phyloP scores from a whole-genome alignment of 352 stramenopile genomes.

The Globisporangium acanthophoron region DNA sequence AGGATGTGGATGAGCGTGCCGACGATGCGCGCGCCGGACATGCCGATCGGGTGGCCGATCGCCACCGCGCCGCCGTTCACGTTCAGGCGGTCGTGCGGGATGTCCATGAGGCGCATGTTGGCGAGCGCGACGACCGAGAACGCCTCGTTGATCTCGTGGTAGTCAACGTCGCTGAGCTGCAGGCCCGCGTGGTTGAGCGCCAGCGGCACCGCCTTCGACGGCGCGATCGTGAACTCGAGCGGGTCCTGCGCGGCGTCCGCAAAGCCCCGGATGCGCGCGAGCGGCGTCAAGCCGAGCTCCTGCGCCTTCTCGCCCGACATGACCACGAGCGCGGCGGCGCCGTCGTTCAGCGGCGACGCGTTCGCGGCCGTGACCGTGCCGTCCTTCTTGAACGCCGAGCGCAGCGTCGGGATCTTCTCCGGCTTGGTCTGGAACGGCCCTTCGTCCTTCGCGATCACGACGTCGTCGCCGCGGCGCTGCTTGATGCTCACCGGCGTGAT shows the following conservation, averaged over 20 bases:
- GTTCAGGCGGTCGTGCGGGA: constrained; percentile 93
- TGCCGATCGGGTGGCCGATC: constrained; percentile 79
- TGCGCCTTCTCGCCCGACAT: constrained; percentile 91
- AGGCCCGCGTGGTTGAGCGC: constrained; percentile 91
- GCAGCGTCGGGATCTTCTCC: constrained; percentile 89
- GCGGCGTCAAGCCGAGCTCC: constrained; percentile 66
- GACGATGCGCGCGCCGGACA: constrained; percentile 92
- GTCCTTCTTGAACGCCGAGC: constrained; percentile 94
- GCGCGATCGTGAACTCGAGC: constrained; percentile 95
- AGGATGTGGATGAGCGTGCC: constrained; percentile 94
- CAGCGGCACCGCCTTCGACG: constrained; percentile 91
- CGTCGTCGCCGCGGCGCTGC: constrained; percentile 41
- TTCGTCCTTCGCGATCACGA: constrained; percentile 89
- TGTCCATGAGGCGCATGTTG: constrained; percentile 93
- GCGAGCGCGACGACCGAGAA: constrained; percentile 96
- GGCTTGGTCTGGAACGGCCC: constrained; percentile 89
- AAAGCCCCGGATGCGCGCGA: constrained; percentile 79
- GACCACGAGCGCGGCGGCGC: constrained; percentile 93
- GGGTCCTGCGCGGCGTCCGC: constrained; percentile 85
- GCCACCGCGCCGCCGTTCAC: constrained; percentile 93
- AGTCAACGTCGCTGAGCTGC: constrained; percentile 92
- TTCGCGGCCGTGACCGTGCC: constrained; percentile 97
- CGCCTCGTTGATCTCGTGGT: constrained; percentile 99
- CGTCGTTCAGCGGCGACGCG: constrained; percentile 96
- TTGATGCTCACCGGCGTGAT: constrained; percentile 91